These are phyloP conservation scores for Cladosporium austrohemisphaericum DNA, from an alignment of 2,329 filamentous ascomycete genomes.

Conservation along the genomic window DNA sequence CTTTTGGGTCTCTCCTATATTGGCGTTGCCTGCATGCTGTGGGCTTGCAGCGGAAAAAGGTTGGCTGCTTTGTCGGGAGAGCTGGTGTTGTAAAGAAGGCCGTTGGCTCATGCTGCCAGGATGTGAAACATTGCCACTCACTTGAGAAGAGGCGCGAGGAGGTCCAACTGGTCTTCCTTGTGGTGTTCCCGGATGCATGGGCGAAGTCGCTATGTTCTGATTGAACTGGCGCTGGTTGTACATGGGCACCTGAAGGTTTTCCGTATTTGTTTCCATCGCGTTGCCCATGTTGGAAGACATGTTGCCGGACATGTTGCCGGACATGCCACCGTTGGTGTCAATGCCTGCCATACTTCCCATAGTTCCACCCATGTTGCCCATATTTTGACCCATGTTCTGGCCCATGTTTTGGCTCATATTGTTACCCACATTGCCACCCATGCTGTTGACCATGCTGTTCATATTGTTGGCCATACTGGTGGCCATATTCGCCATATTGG, in stretches of 20 bases:
- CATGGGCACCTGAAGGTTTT: slow-evolving; percentile 32
- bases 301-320: not conserved
- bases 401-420: slow-evolving; percentile 38
- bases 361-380: slow-evolving; percentile 18
- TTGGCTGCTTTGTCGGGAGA: slow-evolving; percentile 15
- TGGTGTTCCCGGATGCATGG: slow-evolving; percentile 29
- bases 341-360: no score
- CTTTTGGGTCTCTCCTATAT: not conserved
- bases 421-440: slow-evolving; percentile 36
- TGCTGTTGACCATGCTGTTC: not conserved
- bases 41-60: not conserved
- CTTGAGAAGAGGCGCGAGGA: slow-evolving; percentile 31
- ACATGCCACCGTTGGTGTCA: slow-evolving; percentile 22
- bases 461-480: not conserved
- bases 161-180: slow-evolving; percentile 24
- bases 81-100: slow-evolving; percentile 6
- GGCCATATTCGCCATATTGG: not conserved
- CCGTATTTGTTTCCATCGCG: not conserved
- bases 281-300: not conserved
- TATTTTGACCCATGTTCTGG: slow-evolving; percentile 20
- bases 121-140: slow-evolving; percentile 26
- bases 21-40: not conserved
- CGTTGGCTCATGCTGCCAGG: slow-evolving; percentile 21
- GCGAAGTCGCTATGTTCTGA: slow-evolving; percentile 39
- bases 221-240: slow-evolving; percentile 39